phyloP scores from a whole-genome alignment of 306 rosid species.

The Prunus mongolica region DNA sequence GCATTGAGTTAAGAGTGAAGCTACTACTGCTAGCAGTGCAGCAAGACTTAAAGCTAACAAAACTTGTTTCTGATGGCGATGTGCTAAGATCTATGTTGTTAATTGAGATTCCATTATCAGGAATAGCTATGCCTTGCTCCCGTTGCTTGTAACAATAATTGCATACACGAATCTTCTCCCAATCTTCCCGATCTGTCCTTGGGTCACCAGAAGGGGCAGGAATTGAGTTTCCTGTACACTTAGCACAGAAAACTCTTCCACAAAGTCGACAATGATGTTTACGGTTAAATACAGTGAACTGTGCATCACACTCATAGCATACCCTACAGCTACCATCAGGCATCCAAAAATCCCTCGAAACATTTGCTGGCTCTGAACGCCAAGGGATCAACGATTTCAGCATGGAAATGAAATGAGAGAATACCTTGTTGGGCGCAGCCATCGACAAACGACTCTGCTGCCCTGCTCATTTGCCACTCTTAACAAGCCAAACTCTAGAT shows the following conservation, averaged over 20 bases:
- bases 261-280: slow-evolving; percentile 92
- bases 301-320: slow-evolving; percentile 90
- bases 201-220: slow-evolving; percentile 52
- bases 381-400: slow-evolving; percentile 77
- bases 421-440: slow-evolving; percentile 54
- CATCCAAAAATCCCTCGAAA: slow-evolving; percentile 94
- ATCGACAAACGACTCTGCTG: slow-evolving; percentile 43
- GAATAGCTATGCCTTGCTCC: slow-evolving; percentile 48
- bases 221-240: slow-evolving; percentile 71
- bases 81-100: slow-evolving; percentile 49
- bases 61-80: slow-evolving; percentile 59
- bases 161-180: slow-evolving; percentile 82
- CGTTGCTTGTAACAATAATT: slow-evolving; percentile 85
- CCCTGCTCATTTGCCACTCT: slow-evolving; percentile 49
- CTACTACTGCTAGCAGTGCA: slow-evolving; percentile 66
- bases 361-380: slow-evolving; percentile 63
- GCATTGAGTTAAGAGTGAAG: slow-evolving; percentile 53
- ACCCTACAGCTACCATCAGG: slow-evolving; percentile 86
- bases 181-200: slow-evolving; percentile 46
- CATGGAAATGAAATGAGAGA: slow-evolving; percentile 49
- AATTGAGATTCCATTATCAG: slow-evolving; percentile 35
- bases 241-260: slow-evolving; percentile 86
- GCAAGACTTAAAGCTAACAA: slow-evolving; percentile 57
- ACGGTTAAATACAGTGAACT: slow-evolving; percentile 76
- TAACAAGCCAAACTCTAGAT: slow-evolving; percentile 26